These are phyloP conservation scores for Pythium utonaiense DNA, from an alignment of 352 stramenopile species.

Conservation along the genomic window DNA sequence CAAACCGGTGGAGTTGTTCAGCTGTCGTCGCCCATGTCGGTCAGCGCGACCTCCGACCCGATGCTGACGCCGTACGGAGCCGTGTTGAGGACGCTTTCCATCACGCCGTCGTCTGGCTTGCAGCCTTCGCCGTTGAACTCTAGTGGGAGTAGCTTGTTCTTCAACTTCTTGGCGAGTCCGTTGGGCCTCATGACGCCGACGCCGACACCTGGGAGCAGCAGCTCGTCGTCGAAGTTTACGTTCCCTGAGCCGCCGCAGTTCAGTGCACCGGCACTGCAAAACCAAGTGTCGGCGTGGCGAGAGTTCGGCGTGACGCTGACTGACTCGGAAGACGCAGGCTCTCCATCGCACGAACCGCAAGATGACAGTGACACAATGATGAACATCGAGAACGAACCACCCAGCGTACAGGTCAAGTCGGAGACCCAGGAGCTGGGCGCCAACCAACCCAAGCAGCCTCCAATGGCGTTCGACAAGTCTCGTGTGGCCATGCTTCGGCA, in stretches of 20 bases:
- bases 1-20: not conserved
- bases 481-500: conserved; percentile 45
- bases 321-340: conserved; percentile 24
- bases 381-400: not conserved
- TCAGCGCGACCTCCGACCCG: conserved; percentile 27
- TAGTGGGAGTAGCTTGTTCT: conserved; percentile 21
- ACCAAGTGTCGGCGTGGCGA: conserved; percentile 55
- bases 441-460: not conserved
- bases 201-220: not conserved
- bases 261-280: conserved; percentile 39
- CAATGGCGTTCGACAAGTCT: conserved; percentile 32
- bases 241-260: not conserved
- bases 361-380: not conserved
- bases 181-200: not conserved
- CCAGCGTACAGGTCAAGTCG: not conserved
- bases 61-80: conserved; percentile 5
- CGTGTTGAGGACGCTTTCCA: conserved; percentile 1
- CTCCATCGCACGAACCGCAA: not conserved
- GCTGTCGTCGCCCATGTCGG: conserved; percentile 33
- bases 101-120: conserved; percentile 1
- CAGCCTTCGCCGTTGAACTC: not conserved
- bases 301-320: conserved; percentile 32
- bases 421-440: not conserved
- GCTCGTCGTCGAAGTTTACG: not conserved
- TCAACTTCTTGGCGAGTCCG: conserved; percentile 24